Evolutionary conservation across 1,284 basidiomycete genomes (phyloP).

Genomic region (Earliella scabrosa): DNA sequence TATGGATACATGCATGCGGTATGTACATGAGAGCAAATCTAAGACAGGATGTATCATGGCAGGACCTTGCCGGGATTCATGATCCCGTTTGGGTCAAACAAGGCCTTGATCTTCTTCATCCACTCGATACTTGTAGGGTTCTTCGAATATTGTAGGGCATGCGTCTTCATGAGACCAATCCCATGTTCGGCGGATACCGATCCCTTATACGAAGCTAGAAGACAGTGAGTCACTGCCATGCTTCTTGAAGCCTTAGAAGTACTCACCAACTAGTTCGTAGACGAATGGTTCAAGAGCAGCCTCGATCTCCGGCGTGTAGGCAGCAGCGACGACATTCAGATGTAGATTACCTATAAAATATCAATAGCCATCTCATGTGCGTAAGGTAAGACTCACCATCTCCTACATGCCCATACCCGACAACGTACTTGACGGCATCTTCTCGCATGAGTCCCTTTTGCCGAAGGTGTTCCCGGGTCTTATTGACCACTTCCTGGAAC

Average conservation of each 20-base stretch:
- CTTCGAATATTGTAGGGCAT: slow-evolving; percentile 92
- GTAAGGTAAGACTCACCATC: slow-evolving; percentile 68
- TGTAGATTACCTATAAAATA: slow-evolving; percentile 82
- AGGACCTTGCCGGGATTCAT: slow-evolving; percentile 91
- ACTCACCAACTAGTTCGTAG: slow-evolving; percentile 88
- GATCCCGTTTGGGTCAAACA: slow-evolving; percentile 92
- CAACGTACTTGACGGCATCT: slow-evolving; percentile 77
- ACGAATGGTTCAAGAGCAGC: slow-evolving; percentile 93
- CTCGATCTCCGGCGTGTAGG: slow-evolving; percentile 86
- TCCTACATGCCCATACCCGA: slow-evolving; percentile 97
- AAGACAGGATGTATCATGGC: slow-evolving; percentile 24
- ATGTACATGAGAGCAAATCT: not conserved
- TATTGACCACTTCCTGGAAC: slow-evolving; percentile 91
- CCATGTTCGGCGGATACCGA: slow-evolving; percentile 98
- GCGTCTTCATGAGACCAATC: slow-evolving; percentile 93
- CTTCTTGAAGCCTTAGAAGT: not conserved
- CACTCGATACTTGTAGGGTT: slow-evolving; percentile 76
- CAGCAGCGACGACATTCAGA: slow-evolving; percentile 89
- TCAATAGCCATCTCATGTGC: not conserved
- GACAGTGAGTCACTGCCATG: not conserved
- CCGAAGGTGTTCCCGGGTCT: slow-evolving; percentile 75
- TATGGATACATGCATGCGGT: slow-evolving; percentile 17
- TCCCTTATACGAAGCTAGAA: slow-evolving; percentile 70
- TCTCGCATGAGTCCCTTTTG: slow-evolving; percentile 77
- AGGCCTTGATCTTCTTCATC: slow-evolving; percentile 91